Conservation (phyloP, 176 grass and related monocot species). For the Carex kokanica region DNA sequence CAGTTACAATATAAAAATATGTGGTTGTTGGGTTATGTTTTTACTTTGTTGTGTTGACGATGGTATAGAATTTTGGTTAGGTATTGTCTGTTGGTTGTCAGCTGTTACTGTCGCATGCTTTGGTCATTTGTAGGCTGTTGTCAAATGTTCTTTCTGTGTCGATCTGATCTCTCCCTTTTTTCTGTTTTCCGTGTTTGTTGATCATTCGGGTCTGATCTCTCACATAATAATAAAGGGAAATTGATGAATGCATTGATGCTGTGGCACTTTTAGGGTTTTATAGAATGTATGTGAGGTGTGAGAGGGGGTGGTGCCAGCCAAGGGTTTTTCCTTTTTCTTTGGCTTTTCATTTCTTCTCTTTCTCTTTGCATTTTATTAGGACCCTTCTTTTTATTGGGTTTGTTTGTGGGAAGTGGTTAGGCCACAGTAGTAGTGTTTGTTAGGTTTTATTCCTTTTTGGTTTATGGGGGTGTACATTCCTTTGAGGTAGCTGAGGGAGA, state of each 20-base stretch:
- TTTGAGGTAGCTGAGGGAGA: background rate
- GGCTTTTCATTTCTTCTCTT: slow-evolving; percentile 18
- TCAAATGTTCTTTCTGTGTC: slow-evolving; percentile 15
- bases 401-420: slow-evolving; percentile 10
- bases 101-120: background rate
- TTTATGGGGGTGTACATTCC: slow-evolving; percentile 27
- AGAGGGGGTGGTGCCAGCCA: background rate
- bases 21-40: slow-evolving; percentile 3
- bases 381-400: background rate
- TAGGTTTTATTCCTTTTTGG: background rate
- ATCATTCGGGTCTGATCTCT: slow-evolving; percentile 15
- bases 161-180: background rate
- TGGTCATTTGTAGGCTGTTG: slow-evolving; percentile 21
- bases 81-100: slow-evolving; percentile 7
- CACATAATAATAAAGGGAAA: slow-evolving; percentile 15
- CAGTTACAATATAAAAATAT: slow-evolving; percentile 10
- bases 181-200: background rate
- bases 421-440: slow-evolving; percentile 24
- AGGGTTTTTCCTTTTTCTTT: slow-evolving; percentile 13
- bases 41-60: slow-evolving; percentile 24
- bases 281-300: slow-evolving; percentile 16
- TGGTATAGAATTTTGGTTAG: slow-evolving; percentile 33
- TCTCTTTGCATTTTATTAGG: slow-evolving; percentile 23
- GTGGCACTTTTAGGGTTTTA: slow-evolving; percentile 25
- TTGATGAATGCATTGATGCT: slow-evolving; percentile 22